Percentiles rank a stretch among this genome's conserved stretches.
These are phyloP conservation scores for Boletus edulis DNA, from an alignment of 768 basidiomycete genomes.

Conservation along the genomic window DNA sequence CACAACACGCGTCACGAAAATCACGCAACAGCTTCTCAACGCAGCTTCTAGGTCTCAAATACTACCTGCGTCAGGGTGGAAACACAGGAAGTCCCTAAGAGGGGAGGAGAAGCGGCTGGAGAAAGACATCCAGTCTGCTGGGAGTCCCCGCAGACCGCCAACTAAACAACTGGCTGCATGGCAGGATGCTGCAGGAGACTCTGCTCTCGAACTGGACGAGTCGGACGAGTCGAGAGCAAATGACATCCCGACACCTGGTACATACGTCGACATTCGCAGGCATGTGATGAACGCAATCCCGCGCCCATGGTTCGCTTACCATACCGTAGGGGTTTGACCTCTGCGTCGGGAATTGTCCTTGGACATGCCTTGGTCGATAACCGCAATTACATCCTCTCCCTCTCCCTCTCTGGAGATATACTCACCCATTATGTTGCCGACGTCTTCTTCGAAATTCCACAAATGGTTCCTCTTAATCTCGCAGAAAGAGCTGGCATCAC, in stretches of 20 bases:
- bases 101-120: slow-evolving; percentile 41
- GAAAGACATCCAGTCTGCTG: slow-evolving; percentile 15
- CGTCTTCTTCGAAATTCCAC: slow-evolving; percentile 58
- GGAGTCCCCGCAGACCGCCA: slow-evolving; percentile 9
- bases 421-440: slow-evolving; percentile 50
- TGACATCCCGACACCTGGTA: slow-evolving; percentile 36
- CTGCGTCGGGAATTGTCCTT: slow-evolving; percentile 27
- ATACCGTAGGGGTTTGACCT: slow-evolving; percentile 16
- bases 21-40: slow-evolving; percentile 35
- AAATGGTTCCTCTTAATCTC: slow-evolving; percentile 47
- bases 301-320: slow-evolving; percentile 5
- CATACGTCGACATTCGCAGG: slow-evolving; percentile 56
- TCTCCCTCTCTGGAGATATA: slow-evolving; percentile 47
- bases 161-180: slow-evolving; percentile 29
- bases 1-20: slow-evolving; percentile 7
- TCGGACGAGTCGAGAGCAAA: slow-evolving; percentile 9
- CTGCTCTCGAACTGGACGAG: slow-evolving; percentile 7
- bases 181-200: slow-evolving; percentile 19
- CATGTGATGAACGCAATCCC: slow-evolving; percentile 22
- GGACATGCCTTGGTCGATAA: slow-evolving; percentile 32
- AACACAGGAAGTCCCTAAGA: slow-evolving; percentile 33
- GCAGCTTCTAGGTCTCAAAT: slow-evolving; percentile 28
- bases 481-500: slow-evolving; percentile 46
- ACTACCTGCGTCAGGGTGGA: slow-evolving; percentile 35
- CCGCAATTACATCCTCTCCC: slow-evolving; percentile 27